These are phyloP conservation scores for Colletotrichum siamense DNA, from an alignment of 2,329 filamentous ascomycete genomes.

Conservation along the genomic window DNA sequence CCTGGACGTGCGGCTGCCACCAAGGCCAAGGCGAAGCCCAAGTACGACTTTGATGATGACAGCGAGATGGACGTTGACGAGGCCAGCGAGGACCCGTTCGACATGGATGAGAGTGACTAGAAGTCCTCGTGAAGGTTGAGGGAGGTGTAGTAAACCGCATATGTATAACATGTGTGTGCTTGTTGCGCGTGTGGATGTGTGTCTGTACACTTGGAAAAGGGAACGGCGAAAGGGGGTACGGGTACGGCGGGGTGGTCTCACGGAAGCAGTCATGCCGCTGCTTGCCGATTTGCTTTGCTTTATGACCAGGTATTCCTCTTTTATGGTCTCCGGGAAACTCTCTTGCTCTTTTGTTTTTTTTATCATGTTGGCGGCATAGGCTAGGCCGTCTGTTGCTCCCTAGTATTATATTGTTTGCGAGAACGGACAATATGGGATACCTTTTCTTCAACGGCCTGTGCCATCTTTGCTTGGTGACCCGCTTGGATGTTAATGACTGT, in stretches of 20 bases:
- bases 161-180: background rate
- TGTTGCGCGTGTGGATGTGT: background rate
- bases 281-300: constrained; percentile 7
- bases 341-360: background rate
- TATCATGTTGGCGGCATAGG: background rate
- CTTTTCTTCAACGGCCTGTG: background rate
- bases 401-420: background rate
- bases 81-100: constrained; percentile 52
- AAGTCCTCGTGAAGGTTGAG: background rate
- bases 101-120: constrained; percentile 48
- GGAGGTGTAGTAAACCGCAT: background rate
- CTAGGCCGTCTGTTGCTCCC: background rate
- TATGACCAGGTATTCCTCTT: background rate
- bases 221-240: background rate
- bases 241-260: background rate
- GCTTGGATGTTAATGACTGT: background rate
- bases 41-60: constrained; percentile 24
- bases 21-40: constrained; percentile 37
- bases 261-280: background rate
- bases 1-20: constrained; percentile 54
- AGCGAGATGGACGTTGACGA: constrained; percentile 28
- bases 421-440: background rate
- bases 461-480: background rate
- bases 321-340: background rate
- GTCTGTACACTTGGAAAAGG: background rate